A percentile compares a stretch with the other conserved stretches of the same genome.
phyloP scores from a whole-genome alignment of 2,329 filamentous ascomycete genomes.

The Colletotrichum liaoningense region DNA sequence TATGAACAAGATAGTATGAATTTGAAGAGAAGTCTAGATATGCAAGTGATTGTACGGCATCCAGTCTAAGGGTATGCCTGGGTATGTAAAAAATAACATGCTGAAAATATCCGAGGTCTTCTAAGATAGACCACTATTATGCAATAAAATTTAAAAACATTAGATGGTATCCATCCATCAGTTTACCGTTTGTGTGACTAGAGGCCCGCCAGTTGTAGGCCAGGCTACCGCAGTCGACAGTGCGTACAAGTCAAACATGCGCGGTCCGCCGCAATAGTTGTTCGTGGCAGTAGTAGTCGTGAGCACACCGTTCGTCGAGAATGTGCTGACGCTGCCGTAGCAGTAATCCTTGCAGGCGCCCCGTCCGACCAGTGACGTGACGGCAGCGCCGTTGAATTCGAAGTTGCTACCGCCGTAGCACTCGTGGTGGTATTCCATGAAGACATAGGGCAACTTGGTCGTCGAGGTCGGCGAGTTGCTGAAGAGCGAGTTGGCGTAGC shows the following conservation, averaged over 20 bases:
- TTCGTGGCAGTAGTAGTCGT: conserved; percentile 41
- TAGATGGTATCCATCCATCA: background rate
- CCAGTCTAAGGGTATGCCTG: background rate
- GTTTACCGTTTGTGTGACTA: conserved; percentile 29
- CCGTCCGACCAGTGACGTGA: conserved; percentile 42
- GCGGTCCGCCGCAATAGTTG: conserved; percentile 45
- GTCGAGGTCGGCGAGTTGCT: conserved; percentile 41
- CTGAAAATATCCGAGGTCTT: background rate
- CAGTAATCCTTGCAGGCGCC: conserved; percentile 45
- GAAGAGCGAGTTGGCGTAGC: conserved; percentile 42
- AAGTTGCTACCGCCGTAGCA: conserved; percentile 44
- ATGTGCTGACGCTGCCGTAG: conserved; percentile 40
- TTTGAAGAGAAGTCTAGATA: conserved; percentile 4
- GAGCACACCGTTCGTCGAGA: conserved; percentile 36
- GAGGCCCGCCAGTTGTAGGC: conserved; percentile 39
- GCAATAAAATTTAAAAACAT: background rate
- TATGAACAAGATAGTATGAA: background rate
- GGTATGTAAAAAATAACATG: conserved; percentile 6
- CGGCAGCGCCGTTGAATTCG: conserved; percentile 38
- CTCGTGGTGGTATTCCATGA: conserved; percentile 48
- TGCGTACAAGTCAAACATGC: conserved; percentile 49
- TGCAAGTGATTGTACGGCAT: background rate
- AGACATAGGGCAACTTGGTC: conserved; percentile 42
- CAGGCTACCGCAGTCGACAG: conserved; percentile 34
- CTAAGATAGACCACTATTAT: conserved; percentile 1